Conservation (phyloP, 2,329 filamentous ascomycete species). For the Chalaropsis thielavioides region DNA sequence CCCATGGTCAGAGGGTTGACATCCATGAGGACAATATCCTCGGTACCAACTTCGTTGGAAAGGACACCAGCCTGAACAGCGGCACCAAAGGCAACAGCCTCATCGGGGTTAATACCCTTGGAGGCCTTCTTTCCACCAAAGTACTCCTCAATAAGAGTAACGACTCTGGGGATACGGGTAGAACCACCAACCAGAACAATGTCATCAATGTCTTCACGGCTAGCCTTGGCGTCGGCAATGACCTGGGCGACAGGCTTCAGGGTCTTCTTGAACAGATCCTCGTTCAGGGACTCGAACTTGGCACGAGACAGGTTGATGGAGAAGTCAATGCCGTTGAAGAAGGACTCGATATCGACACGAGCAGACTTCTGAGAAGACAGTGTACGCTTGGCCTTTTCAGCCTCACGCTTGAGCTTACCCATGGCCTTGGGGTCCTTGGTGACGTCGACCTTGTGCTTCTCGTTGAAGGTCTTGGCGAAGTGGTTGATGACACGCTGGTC, state of each 20-base stretch:
- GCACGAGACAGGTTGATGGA: conserved; percentile 95
- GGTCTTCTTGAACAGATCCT: conserved; percentile 98
- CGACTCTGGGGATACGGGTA: conserved; percentile 97
- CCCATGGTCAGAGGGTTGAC: conserved; percentile 92
- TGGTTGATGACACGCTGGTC: conserved; percentile 94
- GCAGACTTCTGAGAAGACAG: conserved; percentile 88
- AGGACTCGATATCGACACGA: conserved; percentile 90
- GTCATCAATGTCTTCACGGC: conserved; percentile 88
- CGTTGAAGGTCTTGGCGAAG: conserved; percentile 94
- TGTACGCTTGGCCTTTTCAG: conserved; percentile 98
- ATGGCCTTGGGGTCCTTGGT: conserved; percentile 93
- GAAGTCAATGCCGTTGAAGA: conserved; percentile 95
- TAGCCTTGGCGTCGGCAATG: conserved; percentile 92
- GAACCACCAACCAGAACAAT: conserved; percentile 97
- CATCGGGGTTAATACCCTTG: conserved; percentile 99
- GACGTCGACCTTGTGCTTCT: conserved; percentile 87
- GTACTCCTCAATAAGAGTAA: conserved; percentile 86
- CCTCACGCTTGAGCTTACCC: conserved; percentile 98
- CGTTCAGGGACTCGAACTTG: conserved; percentile 99
- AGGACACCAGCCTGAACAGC: conserved; percentile 95
- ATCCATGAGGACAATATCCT: conserved; percentile 83
- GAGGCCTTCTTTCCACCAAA: conserved; percentile 91
- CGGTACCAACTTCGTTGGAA: conserved; percentile 69
- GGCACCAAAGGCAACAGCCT: conserved; percentile 95
- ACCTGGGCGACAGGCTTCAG: conserved; percentile 98